Evolutionary conservation across 2,329 filamentous ascomycete species (phyloP), one percentile per base, ranked within the genome.

Genomic region (Fusarium lateritium): DNA sequence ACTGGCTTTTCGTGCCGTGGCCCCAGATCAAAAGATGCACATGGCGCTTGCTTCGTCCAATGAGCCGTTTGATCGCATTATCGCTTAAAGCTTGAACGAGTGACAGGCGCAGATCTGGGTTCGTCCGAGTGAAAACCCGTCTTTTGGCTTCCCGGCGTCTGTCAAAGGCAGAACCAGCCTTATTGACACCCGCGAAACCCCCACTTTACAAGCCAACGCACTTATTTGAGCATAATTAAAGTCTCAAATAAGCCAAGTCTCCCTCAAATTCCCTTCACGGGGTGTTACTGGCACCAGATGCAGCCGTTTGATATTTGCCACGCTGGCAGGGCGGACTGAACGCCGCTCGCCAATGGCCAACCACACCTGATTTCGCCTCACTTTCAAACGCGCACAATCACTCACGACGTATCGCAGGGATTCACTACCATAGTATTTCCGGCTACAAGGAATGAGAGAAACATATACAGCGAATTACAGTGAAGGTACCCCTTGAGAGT

Each of bases 301-400:
- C 63, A 72, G 46, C 60, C 63, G 59, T 70, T 73, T 57, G 63
- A 60, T 63, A 66, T 69, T 75, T 71, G 73, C 73, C 73, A 75
- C 73, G 73, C 73, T 74, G 71, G 73, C 73, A 73, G 68, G 73
- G 73, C 73, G 73, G 70, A 67, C 62, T 66, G 60, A 57, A 57
- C 51, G 42, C 62, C 63, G 59, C 58, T 71, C 73, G 56, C 71
- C 73, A 75, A 75, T 75, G 56, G 52, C 59, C 57, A 68, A 70
- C 70, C 63, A 66, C 67, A 65, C 72, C 69, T 64, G 73, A 59
- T 67, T 31, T 75, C 73, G 73, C 73, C 73, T 75, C 73, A 75
- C 73, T 75, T 75, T 75, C 69, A 67, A 46, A 68, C 58, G 43
- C 9, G 28, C 28, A 31, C 10, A 31, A 31, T 31, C 10, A 31